phyloP scores from a whole-genome alignment of 2,329 filamentous ascomycete genomes.

The Corinectria fuckeliana region DNA sequence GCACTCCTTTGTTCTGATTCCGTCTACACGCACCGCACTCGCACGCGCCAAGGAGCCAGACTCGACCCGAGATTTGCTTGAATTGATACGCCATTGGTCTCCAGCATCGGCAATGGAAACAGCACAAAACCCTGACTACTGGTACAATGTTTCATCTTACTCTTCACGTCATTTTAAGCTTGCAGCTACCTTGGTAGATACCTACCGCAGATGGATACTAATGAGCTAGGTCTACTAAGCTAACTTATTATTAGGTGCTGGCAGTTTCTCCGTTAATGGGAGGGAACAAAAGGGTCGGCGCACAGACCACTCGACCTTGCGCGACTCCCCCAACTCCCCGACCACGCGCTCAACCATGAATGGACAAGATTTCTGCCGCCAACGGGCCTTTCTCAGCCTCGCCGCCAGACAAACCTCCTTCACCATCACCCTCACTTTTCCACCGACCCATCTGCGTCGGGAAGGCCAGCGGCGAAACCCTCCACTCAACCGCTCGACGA shows the following conservation, averaged over 20 bases:
- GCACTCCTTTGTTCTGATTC: neutral
- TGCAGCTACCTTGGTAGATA: too few species aligned
- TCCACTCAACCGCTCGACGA: constrained; percentile 23
- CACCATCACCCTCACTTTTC: constrained; percentile 18
- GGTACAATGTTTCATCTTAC: too few species aligned
- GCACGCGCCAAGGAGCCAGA: too few species aligned
- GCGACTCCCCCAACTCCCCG: constrained; percentile 7
- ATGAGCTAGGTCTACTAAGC: too few species aligned
- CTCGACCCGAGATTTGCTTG: too few species aligned
- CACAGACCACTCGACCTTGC: constrained; percentile 13
- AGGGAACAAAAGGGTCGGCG: neutral
- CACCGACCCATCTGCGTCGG: constrained; percentile 20
- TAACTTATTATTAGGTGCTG: too few species aligned
- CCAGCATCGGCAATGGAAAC: too few species aligned
- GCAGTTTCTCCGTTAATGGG: too few species aligned
- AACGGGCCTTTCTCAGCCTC: constrained; percentile 32
- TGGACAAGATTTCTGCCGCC: constrained; percentile 25
- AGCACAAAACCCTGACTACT: too few species aligned
- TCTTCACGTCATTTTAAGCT: too few species aligned
- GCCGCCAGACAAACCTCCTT: constrained; percentile 28
- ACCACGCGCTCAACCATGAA: constrained; percentile 22
- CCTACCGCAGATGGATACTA: too few species aligned
- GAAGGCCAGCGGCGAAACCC: constrained; percentile 27
- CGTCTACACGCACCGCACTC: neutral
- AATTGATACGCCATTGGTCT: too few species aligned